Evolutionary conservation across 164 flowering plant species (phyloP), one percentile per base, ranked within the genome.

Genomic region (Kalanchoe fedtschenkoi): DNA sequence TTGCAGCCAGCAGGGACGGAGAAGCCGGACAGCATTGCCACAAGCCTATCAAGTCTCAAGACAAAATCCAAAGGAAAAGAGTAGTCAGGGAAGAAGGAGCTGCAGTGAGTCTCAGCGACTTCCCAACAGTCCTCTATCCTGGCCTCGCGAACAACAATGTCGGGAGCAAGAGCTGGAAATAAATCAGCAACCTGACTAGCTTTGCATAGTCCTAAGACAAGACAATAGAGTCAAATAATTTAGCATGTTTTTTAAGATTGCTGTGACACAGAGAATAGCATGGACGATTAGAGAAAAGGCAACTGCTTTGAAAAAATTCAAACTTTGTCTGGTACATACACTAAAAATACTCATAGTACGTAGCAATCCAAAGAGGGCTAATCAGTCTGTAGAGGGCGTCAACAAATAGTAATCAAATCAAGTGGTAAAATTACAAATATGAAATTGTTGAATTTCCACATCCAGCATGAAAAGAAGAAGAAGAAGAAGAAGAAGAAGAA

Each of bases 101-200:
- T 89, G 73, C 98, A 93, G 67, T 93, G 98, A n/a, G 98, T 93
- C 76, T 93, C 98, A 32, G 89, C 97, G 58, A 93, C 95, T 73
- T 89, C 98, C 98, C 98, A 93, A 65, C 81, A 82, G 67, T 93
- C 98, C 76, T 89, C 96, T 66, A 88, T n/a, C 70, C 96, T 77
- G n/a, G 98, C 98, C 76, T 93, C 97, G 61, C 98, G 76, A 34
- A 93, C 98, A 70, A 86, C 84, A 57, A 93, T 74, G 63, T 79
- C 89, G 9, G 96, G 93, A 55, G 81, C 76, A 19, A 77, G 58
- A 2, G 80, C 69, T n/a, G 96, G 90, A 71, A 82, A 92, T 22
- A 92, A 73, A 32, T 89, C 98, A 55, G 71, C 87, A 47, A 85
- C 71, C 71, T 89, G 96, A 74, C 95, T 92, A 24, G 96, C 96